Conservation (phyloP, 108 stramenopile species). For the Craspedostauros australis region DNA sequence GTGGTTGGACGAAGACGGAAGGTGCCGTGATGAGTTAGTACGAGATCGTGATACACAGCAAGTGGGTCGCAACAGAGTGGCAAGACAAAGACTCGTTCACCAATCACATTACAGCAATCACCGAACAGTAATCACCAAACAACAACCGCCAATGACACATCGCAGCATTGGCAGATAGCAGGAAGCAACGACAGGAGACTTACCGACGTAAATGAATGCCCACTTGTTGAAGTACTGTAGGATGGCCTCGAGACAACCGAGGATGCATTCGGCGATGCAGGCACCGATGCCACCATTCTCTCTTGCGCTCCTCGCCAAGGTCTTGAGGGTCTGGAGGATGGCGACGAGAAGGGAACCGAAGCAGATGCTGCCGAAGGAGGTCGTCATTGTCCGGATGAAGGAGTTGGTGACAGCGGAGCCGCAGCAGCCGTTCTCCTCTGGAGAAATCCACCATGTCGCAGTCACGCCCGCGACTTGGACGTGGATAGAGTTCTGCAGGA, state of each 20-base stretch:
- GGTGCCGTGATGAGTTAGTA: not conserved
- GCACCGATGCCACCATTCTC: slow-evolving; percentile 41
- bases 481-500: slow-evolving; percentile 65
- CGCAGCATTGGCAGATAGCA: too few relatives aligned
- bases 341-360: slow-evolving; percentile 85
- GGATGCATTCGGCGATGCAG: slow-evolving; percentile 62
- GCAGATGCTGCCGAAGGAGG: slow-evolving; percentile 88
- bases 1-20: not conserved
- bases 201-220: slow-evolving; percentile 83
- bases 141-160: too few relatives aligned
- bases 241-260: slow-evolving; percentile 41
- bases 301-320: slow-evolving; percentile 50
- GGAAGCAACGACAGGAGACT: slow-evolving; percentile 42
- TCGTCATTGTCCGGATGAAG: slow-evolving; percentile 64
- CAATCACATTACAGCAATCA: too few relatives aligned
- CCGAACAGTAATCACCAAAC: too few relatives aligned
- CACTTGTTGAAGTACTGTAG: slow-evolving; percentile 83
- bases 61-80: slow-evolving; percentile 8
- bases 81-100: too few relatives aligned
- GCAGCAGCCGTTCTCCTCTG: slow-evolving; percentile 59
- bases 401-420: slow-evolving; percentile 48
- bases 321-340: slow-evolving; percentile 67
- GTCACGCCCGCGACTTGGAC: slow-evolving; percentile 78
- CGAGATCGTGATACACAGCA: not conserved
- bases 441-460: slow-evolving; percentile 88